Evolutionary conservation across 2,329 filamentous ascomycete species (phyloP), one percentile per base, ranked within the genome.

Genomic region (Cryoendolithus antarcticus): DNA sequence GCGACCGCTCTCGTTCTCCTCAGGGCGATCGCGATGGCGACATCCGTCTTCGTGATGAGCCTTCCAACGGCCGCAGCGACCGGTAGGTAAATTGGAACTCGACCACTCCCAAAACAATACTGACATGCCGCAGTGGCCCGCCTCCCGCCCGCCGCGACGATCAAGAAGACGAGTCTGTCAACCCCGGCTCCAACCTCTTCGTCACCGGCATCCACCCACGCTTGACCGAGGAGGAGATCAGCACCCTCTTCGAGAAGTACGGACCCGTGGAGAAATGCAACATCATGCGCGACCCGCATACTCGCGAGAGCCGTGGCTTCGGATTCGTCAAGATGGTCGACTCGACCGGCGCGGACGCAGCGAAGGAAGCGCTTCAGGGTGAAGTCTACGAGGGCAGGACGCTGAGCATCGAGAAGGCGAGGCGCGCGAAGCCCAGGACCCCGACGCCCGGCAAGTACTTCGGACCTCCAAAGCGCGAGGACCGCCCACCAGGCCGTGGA

Each of bases 301-400:
- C 85, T 57, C 93, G 94, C 68, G 91, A 98, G 66, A 96, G 89
- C 53, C 91, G 91, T 64, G 91, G 91, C 50, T 98, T 98, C 51
- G 91, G 91, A 41, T 98, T 98, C 69, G 91, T 98, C 62, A 96
- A 98, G 72, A 96, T 98, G 89, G 79, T 86, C 44, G 93, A 86
- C 42, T 77, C 85, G 35, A 89, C 96, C 40, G 84, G 94, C 65
- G 91, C 91, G 48, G 91, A 98, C 64, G 88, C 91, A 51, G 91
- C 91, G 52, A 94, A 91, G 70, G 91, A 96, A 57, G 89, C 84
- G 39, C 74, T 98, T 27, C 89, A 96, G 63, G 89, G 89, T 58
- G 89, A 96, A 64, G 77, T 86, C 51, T 86, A 95, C 49, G 89
- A 98, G 59, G 91, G 91, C 45, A 83, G 91, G 54, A 95, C 88